These are phyloP conservation scores for Xylaria sp. DNA, from an alignment of 2,329 filamentous ascomycete genomes.

Conservation along the genomic window DNA sequence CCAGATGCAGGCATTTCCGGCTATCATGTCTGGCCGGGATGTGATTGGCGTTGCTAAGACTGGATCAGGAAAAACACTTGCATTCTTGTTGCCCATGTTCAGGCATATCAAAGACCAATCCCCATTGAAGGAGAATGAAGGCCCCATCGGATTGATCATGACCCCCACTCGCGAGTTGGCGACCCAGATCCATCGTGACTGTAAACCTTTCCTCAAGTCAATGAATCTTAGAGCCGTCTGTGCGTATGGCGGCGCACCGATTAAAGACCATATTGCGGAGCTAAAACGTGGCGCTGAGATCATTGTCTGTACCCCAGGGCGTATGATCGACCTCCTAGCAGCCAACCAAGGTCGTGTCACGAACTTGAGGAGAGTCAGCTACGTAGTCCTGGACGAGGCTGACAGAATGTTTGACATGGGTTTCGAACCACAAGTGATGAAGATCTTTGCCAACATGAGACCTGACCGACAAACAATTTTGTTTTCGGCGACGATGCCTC, in stretches of 20 bases:
- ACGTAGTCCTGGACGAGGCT: slow-evolving; percentile 95
- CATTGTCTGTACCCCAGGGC: slow-evolving; percentile 92
- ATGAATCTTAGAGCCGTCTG: slow-evolving; percentile 87
- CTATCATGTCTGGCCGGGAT: slow-evolving; percentile 95
- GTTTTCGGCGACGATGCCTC: slow-evolving; percentile 96
- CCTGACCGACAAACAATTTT: slow-evolving; percentile 93
- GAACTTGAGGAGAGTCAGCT: slow-evolving; percentile 87
- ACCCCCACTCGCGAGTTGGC: slow-evolving; percentile 94
- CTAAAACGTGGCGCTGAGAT: slow-evolving; percentile 95
- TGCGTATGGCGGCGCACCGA: slow-evolving; percentile 93
- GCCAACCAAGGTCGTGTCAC: slow-evolving; percentile 95
- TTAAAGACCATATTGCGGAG: slow-evolving; percentile 97
- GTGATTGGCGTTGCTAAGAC: slow-evolving; percentile 98
- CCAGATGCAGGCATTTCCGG: slow-evolving; percentile 92
- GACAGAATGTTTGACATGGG: slow-evolving; percentile 99
- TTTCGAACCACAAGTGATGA: slow-evolving; percentile 97
- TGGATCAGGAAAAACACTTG: slow-evolving; percentile 96
- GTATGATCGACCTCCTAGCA: slow-evolving; percentile 93
- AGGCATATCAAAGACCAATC: slow-evolving; percentile 95
- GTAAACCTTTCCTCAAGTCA: slow-evolving; percentile 91
- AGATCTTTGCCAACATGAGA: slow-evolving; percentile 90
- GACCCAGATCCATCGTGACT: slow-evolving; percentile 92
- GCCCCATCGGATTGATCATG: slow-evolving; percentile 88
- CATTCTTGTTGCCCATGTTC: slow-evolving; percentile 96
- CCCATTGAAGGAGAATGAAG: slow-evolving; percentile 83